These are phyloP conservation scores for Mallotus repandus DNA, from an alignment of 441 rosid genomes.

Conservation along the genomic window DNA sequence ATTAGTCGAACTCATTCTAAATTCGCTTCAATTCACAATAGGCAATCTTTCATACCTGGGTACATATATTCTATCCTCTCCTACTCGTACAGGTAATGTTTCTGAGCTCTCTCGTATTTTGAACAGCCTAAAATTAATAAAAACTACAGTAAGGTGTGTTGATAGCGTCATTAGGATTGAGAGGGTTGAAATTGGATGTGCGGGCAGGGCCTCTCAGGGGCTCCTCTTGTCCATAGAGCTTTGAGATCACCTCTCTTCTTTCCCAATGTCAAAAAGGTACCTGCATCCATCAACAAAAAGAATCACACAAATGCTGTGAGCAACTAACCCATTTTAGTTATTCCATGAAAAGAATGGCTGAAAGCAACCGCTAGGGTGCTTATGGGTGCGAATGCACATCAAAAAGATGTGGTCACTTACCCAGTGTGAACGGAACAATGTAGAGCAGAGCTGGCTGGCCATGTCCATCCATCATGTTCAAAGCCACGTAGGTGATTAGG, in stretches of 20 bases:
- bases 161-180: conserved; percentile 7
- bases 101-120: background rate
- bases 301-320: background rate
- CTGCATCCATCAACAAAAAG: conserved; percentile 37
- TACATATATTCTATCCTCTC: conserved; percentile 16
- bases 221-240: conserved; percentile 86
- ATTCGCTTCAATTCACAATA: background rate
- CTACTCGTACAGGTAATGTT: conserved; percentile 17
- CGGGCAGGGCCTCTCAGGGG: conserved; percentile 79
- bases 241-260: conserved; percentile 87
- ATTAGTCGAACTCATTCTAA: background rate
- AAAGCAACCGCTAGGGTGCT: background rate
- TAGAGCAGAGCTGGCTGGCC: conserved; percentile 89
- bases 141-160: background rate
- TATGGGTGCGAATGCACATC: background rate
- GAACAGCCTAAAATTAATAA: conserved; percentile 6
- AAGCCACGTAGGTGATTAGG: conserved; percentile 67
- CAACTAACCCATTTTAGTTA: background rate
- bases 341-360: no score
- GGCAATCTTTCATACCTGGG: background rate
- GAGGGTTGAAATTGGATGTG: conserved; percentile 61
- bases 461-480: conserved; percentile 87
- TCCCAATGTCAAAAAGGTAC: conserved; percentile 74
- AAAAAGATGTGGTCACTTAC: conserved; percentile 31
- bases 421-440: conserved; percentile 81